Base-by-base conservation (phyloP, 352 stramenopile species). In the Globisporangium polare region DNA sequence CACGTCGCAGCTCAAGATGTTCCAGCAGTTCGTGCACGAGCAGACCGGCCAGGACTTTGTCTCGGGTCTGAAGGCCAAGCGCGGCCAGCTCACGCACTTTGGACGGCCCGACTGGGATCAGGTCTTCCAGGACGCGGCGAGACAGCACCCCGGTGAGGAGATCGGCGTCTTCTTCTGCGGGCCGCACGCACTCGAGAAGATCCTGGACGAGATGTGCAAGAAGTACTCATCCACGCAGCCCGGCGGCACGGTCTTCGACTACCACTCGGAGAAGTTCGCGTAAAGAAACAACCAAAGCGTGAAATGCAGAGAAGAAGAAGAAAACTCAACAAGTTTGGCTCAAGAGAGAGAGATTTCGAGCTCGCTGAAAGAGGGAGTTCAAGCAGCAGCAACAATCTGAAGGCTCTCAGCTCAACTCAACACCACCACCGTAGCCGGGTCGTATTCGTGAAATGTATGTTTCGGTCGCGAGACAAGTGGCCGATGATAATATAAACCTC, bases 161-260 rank as follows among this genome's bases (percentile, higher is more conserved):
- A 87, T 92, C 20, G 86, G 86, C n/a, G 84, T 96, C 13, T 96
- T 96, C 65, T 89, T 93, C 67, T 95, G 88, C 46, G 88, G 88
- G 4, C 84, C 86, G 22, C 82, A 92, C 54, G 73, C 69, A 3
- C 77, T 96, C n/a, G 84, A 92, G 63, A 78, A 88, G 63, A 82
- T 88, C 39, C 62, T 96, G 24, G 73, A 75, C 50, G 83, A 81
- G 37, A 85, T 78, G 68, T 91, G 82, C 71, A 75, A 78, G 49
- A 74, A 83, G 53, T 87, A 88, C 58, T 89, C 82, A 61, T 88
- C 80, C 20, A 76, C 63, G 13, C 57, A 67, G 22, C 59, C 65
- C 5, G 73, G 78, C 22, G 83, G 83, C 58, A 89, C 81, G 18
- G 60, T 85, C 31, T 92, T 92, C 55, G 83, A 92, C 72, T 92